Base-by-base conservation (phyloP, 1,139 yeast species). In the Yueomyces sp. region DNA sequence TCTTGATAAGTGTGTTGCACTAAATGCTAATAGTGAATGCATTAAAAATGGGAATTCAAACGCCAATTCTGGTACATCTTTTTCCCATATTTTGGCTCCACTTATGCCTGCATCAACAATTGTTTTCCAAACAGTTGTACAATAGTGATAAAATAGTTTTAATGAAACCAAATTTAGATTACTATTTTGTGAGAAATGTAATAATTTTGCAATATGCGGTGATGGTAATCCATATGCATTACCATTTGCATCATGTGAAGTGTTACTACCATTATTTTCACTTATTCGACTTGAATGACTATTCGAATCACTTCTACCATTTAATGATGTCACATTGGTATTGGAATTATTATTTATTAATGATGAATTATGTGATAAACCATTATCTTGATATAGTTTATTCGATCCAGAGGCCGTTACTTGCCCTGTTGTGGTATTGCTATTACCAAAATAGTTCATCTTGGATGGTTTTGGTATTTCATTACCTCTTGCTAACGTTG, bases 41-140 rank as follows among this genome's bases (percentile, higher is more conserved):
- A 89, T 87, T 50, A 89, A 67, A 54, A 85, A 87, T 19, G 96
- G 95, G 60, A 81, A 81, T 46, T 81, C 77, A 62, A 89, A 86
- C 6, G 96, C 95, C 47, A 89, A 67, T 68, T 78, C 76, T 1
- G 96, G 96, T 19, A 89, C 85, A 53, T 85, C 94, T 42, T 75
- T 76, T 44, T 79, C 76, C 97, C 97, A 89, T 35, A 89, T 82
- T 50, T 81, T 76, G 33, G 84, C 78, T 51, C 83, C 94, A 25
- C 93, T 81, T 35, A 87, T 85, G 1, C 96, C 96, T 1, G 96
- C 94, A 1, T 82, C 85, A 0, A 95, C 83, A 41, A 89, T 85
- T 1, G 96, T 84, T 39, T 78, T 78, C 62, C 95, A 82, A 1
- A 87, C 96, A 37, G 75, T 78, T 0, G 86, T 76, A 3, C 91